Base-by-base conservation (phyloP, 2,329 filamentous ascomycete genomes). In the Fusarium austroafricanum region DNA sequence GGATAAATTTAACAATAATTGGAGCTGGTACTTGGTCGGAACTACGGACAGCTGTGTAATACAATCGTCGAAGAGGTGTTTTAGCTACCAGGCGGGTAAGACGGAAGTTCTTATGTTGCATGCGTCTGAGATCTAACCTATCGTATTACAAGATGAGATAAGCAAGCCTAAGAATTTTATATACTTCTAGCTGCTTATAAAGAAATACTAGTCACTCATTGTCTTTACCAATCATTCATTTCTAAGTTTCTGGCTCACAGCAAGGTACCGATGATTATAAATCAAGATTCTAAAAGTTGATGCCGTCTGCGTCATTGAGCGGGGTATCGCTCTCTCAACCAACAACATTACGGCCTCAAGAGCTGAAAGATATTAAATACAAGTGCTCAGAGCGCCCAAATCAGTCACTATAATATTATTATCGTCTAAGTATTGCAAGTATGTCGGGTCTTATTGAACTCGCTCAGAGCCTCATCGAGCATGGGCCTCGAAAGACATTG, bases 401-500 rank as follows among this genome's bases (percentile, higher is more conserved):
- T 1, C 10, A 23, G 17, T 29, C 7, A 21, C 6, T 14, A 23
- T 37, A 21, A 8, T 14, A 23, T 37, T 20, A 10, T 5, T 6
- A 17, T 31, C 3, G 6, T 20, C 7, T 0, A 20, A 39, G 11
- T 12, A 64, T 49, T 18, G 28, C 14, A 15, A 10, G 10, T 28
- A 35, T n/a, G 12, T 49, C 53, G 1, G 14, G 29, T 10, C 18
- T 49, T 3, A 14, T 56, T 29, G 58, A 71, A 3, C 54, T 71
- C 29, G 67, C 49, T 2, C 47, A 51, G 11, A 61, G 33, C 6
- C 51, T 71, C 15, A 56, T 71, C 18, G 49, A 69, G 14, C 43
- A 70, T 23, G 72, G 71, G 2, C 67, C 72, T 12, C 58, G 57
- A 7, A 76, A 67, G 23, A 61, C 46, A 0, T 45, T 66, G 6